Evolutionary conservation across 2,329 filamentous ascomycete species (phyloP), one percentile per base, ranked within the genome.

Genomic region (Neonectria punicea): DNA sequence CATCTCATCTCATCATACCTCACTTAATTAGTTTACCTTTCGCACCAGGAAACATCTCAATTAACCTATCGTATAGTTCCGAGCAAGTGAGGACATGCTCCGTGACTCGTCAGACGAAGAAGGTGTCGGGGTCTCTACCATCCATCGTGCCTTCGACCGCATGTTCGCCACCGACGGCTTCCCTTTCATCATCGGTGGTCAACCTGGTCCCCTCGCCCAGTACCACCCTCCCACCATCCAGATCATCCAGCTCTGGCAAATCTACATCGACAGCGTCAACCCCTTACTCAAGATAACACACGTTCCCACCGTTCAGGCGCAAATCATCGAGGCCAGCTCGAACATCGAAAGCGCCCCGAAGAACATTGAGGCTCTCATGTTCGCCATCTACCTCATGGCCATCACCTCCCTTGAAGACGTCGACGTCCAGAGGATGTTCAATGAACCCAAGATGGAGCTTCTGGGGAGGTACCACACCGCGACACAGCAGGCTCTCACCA

Each of bases 221-320:
- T 76, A 81, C 16, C 87, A 89, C 67, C 88, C 88, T 10, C 75
- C 84, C 2, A 80, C 85, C 25, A 84, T 89, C 20, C 86, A 89
- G 63, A 89, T 89, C 58, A 86, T 90, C 64, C 84, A 87, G 68
- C 80, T 90, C 18, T 93, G 90, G 90, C 89, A 92, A 76, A 83
- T 87, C 16, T 93, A 91, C 73, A 83, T 92, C 46, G 86, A 89
- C 67, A 92, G 92, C 70, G 87, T 92, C 69, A 89, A 92, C 69
- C 89, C 90, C 0, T 75, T 93, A 6, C 81, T 92, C 51, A 92
- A 92, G 72, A 82, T 92, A 61, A 90, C 88, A 0, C 90, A 93
- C 72, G 86, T 87, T 0, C 89, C 89, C 1, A 91, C 85, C 1
- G 79, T 92, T 1, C 90, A 92, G 73, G 81, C 80, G n/a, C 85